Conservation (phyloP, 1,284 basidiomycete species). For the Marasmius fiardii region DNA sequence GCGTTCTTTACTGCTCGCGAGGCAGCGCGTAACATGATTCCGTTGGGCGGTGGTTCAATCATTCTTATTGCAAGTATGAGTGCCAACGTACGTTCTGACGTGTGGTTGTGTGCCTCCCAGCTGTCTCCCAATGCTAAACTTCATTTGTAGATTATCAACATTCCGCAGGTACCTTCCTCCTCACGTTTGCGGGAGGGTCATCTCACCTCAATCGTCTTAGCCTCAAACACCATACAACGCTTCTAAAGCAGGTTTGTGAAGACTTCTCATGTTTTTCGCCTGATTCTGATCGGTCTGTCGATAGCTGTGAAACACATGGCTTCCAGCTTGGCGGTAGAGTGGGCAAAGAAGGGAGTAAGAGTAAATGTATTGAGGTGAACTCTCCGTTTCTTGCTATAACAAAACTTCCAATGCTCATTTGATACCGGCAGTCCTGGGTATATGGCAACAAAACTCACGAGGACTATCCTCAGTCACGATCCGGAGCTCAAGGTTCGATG, state of each 20-base stretch:
- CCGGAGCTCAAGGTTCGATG: slow-evolving; percentile 64
- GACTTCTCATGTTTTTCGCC: not conserved
- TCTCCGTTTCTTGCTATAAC: not conserved
- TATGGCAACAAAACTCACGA: slow-evolving; percentile 87
- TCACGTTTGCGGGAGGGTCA: not conserved
- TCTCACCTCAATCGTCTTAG: slow-evolving; percentile 34
- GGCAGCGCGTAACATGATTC: slow-evolving; percentile 81
- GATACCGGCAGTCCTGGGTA: slow-evolving; percentile 69
- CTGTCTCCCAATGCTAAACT: slow-evolving; percentile 16
- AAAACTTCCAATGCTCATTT: not conserved
- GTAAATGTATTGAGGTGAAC: slow-evolving; percentile 75
- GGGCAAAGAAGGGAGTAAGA: slow-evolving; percentile 82
- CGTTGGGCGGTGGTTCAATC: slow-evolving; percentile 76
- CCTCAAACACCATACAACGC: slow-evolving; percentile 95
- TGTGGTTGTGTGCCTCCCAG: not conserved
- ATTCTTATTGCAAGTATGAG: slow-evolving; percentile 91
- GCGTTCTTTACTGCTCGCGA: slow-evolving; percentile 93
- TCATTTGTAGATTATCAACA: slow-evolving; percentile 70
- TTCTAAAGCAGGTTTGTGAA: slow-evolving; percentile 74
- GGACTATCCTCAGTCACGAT: slow-evolving; percentile 72
- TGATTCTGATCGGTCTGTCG: not conserved
- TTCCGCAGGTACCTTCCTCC: slow-evolving; percentile 57
- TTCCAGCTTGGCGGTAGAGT: slow-evolving; percentile 82
- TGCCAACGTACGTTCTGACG: slow-evolving; percentile 64
- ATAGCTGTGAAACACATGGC: slow-evolving; percentile 90